A percentile compares a stretch with the other conserved stretches of the same genome.
phyloP scores from a whole-genome alignment of 257 asterid species.

The Capsicum pubescens region DNA sequence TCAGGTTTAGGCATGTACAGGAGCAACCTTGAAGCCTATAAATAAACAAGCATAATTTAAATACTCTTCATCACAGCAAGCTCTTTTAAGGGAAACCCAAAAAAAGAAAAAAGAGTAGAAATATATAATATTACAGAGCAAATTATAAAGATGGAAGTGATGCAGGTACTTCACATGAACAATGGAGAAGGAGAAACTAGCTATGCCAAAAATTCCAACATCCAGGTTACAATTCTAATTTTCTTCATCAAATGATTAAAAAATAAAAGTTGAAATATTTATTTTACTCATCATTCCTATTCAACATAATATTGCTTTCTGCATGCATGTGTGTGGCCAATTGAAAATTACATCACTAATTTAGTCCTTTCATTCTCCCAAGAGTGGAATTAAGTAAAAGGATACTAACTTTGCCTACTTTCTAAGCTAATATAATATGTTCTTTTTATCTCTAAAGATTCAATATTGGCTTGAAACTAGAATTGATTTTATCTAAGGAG shows the following conservation, averaged over 20 bases:
- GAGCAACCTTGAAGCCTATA: not conserved
- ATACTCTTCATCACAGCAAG: not conserved
- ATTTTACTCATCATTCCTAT: not conserved
- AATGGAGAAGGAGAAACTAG: constrained; percentile 63
- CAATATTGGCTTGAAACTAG: not conserved
- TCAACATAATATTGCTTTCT: not conserved
- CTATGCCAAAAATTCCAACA: constrained; percentile 56
- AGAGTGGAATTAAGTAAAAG: not conserved
- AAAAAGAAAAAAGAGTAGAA: not conserved
- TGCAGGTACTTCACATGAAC: constrained; percentile 69
- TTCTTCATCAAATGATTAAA: not conserved
- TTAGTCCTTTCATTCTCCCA: not conserved
- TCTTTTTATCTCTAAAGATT: not conserved
- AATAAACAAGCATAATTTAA: not conserved
- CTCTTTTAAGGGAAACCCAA: not conserved
- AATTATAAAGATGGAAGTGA: constrained; percentile 36
- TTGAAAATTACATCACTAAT: not conserved
- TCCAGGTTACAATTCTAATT: constrained; percentile 48
- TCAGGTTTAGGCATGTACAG: not conserved
- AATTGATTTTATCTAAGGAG: not conserved
- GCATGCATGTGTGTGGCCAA: not conserved
- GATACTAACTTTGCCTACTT: not conserved
- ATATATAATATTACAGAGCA: not conserved
- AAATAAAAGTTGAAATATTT: not conserved
- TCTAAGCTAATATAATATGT: not conserved